Evolutionary conservation across 495 filamentous ascomycete genomes (phyloP), one percentile per base, ranked within the genome.

Genomic region (Symbiotaphrina buchneri): DNA sequence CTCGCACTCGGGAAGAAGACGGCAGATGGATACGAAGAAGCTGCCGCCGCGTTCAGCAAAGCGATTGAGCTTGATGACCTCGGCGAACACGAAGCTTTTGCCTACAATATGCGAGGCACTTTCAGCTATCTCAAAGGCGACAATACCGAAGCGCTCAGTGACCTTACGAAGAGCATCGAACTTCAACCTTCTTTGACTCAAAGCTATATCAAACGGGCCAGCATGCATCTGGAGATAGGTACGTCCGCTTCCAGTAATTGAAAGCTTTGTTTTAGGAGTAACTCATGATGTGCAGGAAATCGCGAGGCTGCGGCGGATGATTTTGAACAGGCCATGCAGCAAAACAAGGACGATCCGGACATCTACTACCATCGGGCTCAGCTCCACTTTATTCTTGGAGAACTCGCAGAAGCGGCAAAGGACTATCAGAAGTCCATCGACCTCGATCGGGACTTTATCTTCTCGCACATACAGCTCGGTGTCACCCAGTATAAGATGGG

Each of bases 401-500:
- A 95, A 52, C 92, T 91, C 42, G 68, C 71, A 29, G 78, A 90
- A 30, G 87, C 87, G 8, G 83, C 85, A 15, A 91, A 87, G 56
- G 87, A 99, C 53, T 99, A 99, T 55, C 87, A 99, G 48, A 92
- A 91, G 56, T 95, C 87, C 13, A 99, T 97, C 47, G 87, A 95
- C 42, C 68, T 97, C 23, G 87, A 97, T 61, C 58, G 63, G 27
- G 72, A 76, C 33, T 97, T 97, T 53, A 97, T 97, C 58, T 97
- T 90, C 63, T 95, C 87, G 6, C 87, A 97, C 61, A 95, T 99
- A 42, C 87, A 99, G 51, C 78, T 99, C 31, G 87, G 87, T 54
- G 87, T 99, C 24, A 99, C 87, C 27, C 87, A 99, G 54, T 99
- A 99, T 58, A 99, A 99, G 71, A 90, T 94, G 81, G 90, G 87